Evolutionary conservation across 768 basidiomycete genomes (phyloP), one percentile per base, ranked within the genome.

Genomic region (Pisolithus microcarpus): DNA sequence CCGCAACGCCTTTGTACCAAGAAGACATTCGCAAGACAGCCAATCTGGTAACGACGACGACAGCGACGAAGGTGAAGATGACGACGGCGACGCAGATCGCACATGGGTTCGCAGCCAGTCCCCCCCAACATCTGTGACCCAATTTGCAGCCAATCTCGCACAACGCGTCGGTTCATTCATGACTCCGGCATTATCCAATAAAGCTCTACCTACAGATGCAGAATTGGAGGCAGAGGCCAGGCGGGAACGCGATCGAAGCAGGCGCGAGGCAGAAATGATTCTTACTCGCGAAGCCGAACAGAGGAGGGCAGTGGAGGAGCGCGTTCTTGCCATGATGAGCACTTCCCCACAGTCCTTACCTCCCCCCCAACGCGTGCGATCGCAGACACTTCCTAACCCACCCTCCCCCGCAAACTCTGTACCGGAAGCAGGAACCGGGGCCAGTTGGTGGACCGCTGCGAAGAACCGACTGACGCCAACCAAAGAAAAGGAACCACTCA

Each of bases 181-280:
- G 51, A 77, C 73, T 38, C 75, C 74, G 42, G 75, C 78, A 3
- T 67, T 75, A 6, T 59, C 58, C 4, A 70, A 70, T 15, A 73
- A 73, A 39, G 68, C 72, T 7, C 68, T 77, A 19, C 85, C 78
- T 2, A 79, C 83, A 2, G 87, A 90, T 60, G 86, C 84, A 0
- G 86, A 92, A 61, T 67, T 92, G 8, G 89, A 91, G 66, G 87
- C 85, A 2, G 85, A 90, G 54, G 88, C 87, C 8, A 78, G 84
- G 52, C 71, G 80, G 24, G 88, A 91, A 63, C 79, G 89, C 40
- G 89, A 91, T 57, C 70, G 74, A 39, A 85, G 84, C 56, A 71
- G 90, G 52, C 73, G 80, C 37, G 87, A 91, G 62, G 89, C 89
- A 1, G 89, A 91, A 63, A 75, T 73, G 1, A 91, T 91, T 55